A percentile compares a stretch with the other conserved stretches of the same genome.
phyloP scores from a whole-genome alignment of 306 rosid species.

The Benincasa hispida region DNA sequence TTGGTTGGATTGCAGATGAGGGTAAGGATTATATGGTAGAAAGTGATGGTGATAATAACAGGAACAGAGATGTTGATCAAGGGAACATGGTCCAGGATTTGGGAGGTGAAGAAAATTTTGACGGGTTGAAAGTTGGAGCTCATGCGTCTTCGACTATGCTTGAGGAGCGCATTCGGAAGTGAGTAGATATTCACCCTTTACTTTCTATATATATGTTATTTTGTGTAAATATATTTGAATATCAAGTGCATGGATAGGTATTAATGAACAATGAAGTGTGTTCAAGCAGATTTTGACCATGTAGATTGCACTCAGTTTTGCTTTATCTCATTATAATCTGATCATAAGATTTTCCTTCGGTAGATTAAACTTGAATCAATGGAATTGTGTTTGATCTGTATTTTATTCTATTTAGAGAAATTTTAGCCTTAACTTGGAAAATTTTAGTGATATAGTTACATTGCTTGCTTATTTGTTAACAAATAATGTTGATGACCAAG shows the following conservation, averaged over 20 bases:
- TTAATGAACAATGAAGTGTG: background rate
- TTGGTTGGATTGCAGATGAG: constrained; percentile 34
- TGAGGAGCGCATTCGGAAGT: constrained; percentile 65
- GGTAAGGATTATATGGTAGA: constrained; percentile 26
- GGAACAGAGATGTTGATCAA: constrained; percentile 36
- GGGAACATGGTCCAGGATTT: constrained; percentile 21
- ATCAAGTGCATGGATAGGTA: background rate
- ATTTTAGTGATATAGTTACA: background rate
- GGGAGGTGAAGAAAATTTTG: constrained; percentile 25
- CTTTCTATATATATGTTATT: background rate
- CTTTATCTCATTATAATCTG: background rate
- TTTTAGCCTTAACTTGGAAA: background rate
- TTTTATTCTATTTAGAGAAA: background rate
- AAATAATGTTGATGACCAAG: background rate
- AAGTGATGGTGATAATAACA: constrained; percentile 31
- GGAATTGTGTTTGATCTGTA: background rate
- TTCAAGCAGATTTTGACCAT: background rate
- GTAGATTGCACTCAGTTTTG: background rate
- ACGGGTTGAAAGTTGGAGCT: constrained; percentile 15
- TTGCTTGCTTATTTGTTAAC: background rate
- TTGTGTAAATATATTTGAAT: background rate
- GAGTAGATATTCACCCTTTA: constrained; percentile 9
- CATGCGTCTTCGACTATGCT: constrained; percentile 35
- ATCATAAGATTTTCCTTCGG: background rate
- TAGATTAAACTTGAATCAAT: background rate